A percentile compares a stretch with the other conserved stretches of the same genome.
Evolutionary conservation across 176 grass and related monocot genomes (phyloP).

Genomic region (Avena insularis): DNA sequence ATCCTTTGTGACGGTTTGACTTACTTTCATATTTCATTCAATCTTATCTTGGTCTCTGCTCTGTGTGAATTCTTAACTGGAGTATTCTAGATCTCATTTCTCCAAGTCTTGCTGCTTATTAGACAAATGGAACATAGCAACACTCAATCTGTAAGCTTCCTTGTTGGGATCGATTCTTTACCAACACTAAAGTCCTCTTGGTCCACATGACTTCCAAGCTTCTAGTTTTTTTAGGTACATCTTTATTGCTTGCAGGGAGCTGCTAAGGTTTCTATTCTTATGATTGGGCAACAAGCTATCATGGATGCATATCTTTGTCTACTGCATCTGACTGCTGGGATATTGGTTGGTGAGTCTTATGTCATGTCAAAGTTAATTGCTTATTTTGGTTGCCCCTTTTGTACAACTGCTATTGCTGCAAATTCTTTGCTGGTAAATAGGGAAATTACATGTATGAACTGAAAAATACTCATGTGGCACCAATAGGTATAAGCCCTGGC

Average conservation of each 20-base stretch:
- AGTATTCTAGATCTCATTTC: constrained; percentile 78
- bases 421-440: constrained; percentile 11
- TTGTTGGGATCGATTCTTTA: constrained; percentile 30
- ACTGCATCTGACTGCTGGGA: constrained; percentile 94
- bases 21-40: constrained; percentile 43
- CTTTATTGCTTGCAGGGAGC: constrained; percentile 66
- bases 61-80: constrained; percentile 55
- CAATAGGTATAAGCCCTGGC: neutral
- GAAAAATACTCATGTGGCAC: neutral
- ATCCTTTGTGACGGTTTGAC: constrained; percentile 60
- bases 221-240: constrained; percentile 16
- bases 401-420: neutral
- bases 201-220: constrained; percentile 45
- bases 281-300: constrained; percentile 99
- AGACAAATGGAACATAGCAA: constrained; percentile 99
- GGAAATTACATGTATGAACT: constrained; percentile 17
- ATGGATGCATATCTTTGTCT: constrained; percentile 99
- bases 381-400: constrained; percentile 14
- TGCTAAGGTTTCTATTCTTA: constrained; percentile 94
- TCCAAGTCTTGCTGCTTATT: constrained; percentile 95
- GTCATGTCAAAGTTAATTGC: neutral
- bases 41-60: constrained; percentile 30
- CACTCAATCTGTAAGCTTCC: constrained; percentile 84
- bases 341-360: constrained; percentile 92
- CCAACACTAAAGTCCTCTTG: constrained; percentile 1